Evolutionary conservation across 805 yeast species (phyloP), one percentile per base, ranked within the genome.

Genomic region (Suhomyces canberraensis): DNA sequence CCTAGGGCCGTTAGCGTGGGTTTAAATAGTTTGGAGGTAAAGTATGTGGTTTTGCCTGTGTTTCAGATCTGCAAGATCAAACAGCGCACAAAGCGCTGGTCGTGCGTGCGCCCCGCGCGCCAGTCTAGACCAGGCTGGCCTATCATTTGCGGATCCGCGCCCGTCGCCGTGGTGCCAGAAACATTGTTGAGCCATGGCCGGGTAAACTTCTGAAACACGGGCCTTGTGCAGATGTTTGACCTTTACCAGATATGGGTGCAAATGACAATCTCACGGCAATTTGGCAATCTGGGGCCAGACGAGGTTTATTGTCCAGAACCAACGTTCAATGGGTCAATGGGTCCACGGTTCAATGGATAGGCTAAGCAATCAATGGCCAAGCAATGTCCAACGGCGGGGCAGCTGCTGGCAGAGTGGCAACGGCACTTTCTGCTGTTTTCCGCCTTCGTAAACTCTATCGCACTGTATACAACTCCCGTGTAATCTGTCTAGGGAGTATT

Each of bases 41-140:
- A 24, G 14, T 21, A 31, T 20, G 33, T 21, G 25, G 36, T 29
- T 33, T 41, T 40, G 44, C 32, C 26, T 41, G 33, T 36, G 47
- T 43, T 41, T 44, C 43, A 46, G 43, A 35, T 38, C 32, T 17
- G 34, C 42, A 39, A 44, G 44, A 39, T 46, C 37, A 46, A 46
- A 46, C 50, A 35, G 29, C 16, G 37, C 46, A 42, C 44, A 45
- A 45, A 41, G 14, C 22, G 25, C 26, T 17, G 16, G 25, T 17
- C 16, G 26, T 26, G 32, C 20, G n/a, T 18, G 22, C 22, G 34
- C 22, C 13, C 16, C 17, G 18, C 19, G 37, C 22, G 34, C 14
- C 13, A 35, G 33, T 31, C 39, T 31, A 26, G 39, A 31, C 34
- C 31, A 20, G 4, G 16, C 30, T 20, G 35, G 26, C 14, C 26